Percentiles rank a stretch among this genome's conserved stretches.
These are phyloP conservation scores for Gymnopilus junonius DNA, from an alignment of 768 basidiomycete genomes.

Conservation along the genomic window DNA sequence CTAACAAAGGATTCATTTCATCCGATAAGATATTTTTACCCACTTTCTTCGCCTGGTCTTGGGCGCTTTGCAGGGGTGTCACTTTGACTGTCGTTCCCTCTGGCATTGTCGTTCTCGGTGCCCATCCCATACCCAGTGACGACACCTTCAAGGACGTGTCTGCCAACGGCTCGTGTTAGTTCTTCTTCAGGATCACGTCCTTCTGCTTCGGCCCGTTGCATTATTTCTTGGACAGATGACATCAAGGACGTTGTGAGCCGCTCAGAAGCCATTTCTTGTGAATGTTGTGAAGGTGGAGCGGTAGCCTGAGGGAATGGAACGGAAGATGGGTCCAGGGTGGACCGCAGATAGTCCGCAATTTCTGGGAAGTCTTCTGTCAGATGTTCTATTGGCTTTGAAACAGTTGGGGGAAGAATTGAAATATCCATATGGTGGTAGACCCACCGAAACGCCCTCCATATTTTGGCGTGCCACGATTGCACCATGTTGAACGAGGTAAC, in stretches of 20 bases:
- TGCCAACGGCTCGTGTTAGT: slow-evolving; percentile 62
- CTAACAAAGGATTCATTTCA: neutral
- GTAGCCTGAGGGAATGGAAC: slow-evolving; percentile 23
- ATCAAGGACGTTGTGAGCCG: slow-evolving; percentile 70
- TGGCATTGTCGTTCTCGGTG: slow-evolving; percentile 20
- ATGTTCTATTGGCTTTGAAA: slow-evolving; percentile 65
- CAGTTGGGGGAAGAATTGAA: slow-evolving; percentile 12
- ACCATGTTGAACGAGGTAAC: slow-evolving; percentile 78
- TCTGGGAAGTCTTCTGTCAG: slow-evolving; percentile 73
- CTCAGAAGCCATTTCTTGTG: slow-evolving; percentile 72
- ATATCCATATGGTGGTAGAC: slow-evolving; percentile 29
- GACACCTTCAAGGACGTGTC: slow-evolving; percentile 71
- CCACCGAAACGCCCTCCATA: slow-evolving; percentile 74
- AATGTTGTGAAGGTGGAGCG: slow-evolving; percentile 59
- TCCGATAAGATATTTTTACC: slow-evolving; percentile 14
- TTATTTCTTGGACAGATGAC: slow-evolving; percentile 66
- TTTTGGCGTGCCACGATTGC: slow-evolving; percentile 69
- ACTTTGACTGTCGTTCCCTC: slow-evolving; percentile 21
- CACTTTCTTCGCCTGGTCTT: slow-evolving; percentile 29
- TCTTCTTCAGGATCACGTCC: slow-evolving; percentile 72
- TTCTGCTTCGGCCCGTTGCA: slow-evolving; percentile 55
- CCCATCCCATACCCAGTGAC: slow-evolving; percentile 60
- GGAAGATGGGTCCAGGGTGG: slow-evolving; percentile 30
- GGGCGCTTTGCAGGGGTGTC: slow-evolving; percentile 39
- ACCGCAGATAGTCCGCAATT: slow-evolving; percentile 65